These are phyloP conservation scores for Licmophora abbreviata DNA, from an alignment of 108 stramenopile genomes.

Conservation along the genomic window DNA sequence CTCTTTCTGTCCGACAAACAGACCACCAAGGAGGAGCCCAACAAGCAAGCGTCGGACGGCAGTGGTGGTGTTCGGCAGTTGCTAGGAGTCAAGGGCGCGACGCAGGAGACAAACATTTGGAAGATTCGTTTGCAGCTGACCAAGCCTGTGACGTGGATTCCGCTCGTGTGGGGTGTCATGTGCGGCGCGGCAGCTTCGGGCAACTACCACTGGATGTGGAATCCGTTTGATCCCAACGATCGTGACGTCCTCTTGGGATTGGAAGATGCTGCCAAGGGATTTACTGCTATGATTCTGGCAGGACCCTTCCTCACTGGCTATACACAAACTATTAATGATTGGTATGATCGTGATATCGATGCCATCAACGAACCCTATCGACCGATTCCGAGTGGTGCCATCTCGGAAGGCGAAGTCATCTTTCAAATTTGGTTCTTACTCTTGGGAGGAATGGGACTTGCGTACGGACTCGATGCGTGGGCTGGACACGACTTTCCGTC, in stretches of 20 bases:
- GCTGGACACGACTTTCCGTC: slow-evolving; percentile 85
- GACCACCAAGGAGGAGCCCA: slow-evolving; percentile 24
- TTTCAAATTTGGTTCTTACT: slow-evolving; percentile 90
- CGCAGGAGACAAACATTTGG: slow-evolving; percentile 72
- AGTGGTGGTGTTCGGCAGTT: slow-evolving; percentile 67
- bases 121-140: slow-evolving; percentile 85
- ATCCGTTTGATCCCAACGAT: slow-evolving; percentile 87
- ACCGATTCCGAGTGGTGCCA: slow-evolving; percentile 90
- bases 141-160: slow-evolving; percentile 92
- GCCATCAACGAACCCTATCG: slow-evolving; percentile 97
- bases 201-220: slow-evolving; percentile 98
- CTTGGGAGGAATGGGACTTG: slow-evolving; percentile 83
- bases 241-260: slow-evolving; percentile 67
- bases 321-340: slow-evolving; percentile 98
- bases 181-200: slow-evolving; percentile 88
- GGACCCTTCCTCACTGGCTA: slow-evolving; percentile 94
- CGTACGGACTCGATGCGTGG: slow-evolving; percentile 89
- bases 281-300: slow-evolving; percentile 84
- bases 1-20: too few relatives aligned
- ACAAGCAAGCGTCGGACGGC: slow-evolving; percentile 63
- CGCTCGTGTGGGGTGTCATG: slow-evolving; percentile 91
- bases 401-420: slow-evolving; percentile 86
- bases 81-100: slow-evolving; percentile 76
- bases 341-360: slow-evolving; percentile 97
- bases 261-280: slow-evolving; percentile 82